These are phyloP conservation scores for Zhuliangozyma blackwelliae DNA, from an alignment of 1,139 yeast genomes.

Conservation along the genomic window DNA sequence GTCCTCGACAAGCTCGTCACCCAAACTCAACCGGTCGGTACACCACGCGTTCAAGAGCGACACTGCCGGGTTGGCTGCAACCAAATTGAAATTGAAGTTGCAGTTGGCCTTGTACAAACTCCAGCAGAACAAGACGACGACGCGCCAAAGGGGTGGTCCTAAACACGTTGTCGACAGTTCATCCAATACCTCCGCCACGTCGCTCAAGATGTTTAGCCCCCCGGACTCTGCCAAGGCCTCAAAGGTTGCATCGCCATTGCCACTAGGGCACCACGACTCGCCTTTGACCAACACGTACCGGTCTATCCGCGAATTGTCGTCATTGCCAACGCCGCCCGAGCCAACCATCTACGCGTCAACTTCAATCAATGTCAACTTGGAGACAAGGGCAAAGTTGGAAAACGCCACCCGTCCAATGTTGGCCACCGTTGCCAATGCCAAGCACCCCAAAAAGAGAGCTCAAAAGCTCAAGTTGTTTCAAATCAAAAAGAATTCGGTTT, in stretches of 20 bases:
- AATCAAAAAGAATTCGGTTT: conserved; percentile 28
- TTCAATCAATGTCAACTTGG: conserved; percentile 24
- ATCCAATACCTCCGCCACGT: conserved; percentile 1
- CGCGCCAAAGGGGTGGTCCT: conserved; percentile 1
- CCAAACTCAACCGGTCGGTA: conserved; percentile 1
- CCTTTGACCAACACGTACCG: background rate
- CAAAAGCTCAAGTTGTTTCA: conserved; percentile 29
- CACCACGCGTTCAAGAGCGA: conserved; percentile 14
- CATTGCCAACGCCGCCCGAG: conserved; percentile 18
- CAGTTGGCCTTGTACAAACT: conserved; percentile 78
- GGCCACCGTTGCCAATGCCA: conserved; percentile 19
- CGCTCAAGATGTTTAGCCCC: conserved; percentile 10
- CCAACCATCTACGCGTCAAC: conserved; percentile 13
- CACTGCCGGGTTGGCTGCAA: conserved; percentile 45
- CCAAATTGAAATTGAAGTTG: conserved; percentile 64
- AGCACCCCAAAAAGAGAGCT: conserved; percentile 9
- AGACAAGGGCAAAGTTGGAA: conserved; percentile 12
- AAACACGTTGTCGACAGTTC: background rate
- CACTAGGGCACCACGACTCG: too few species aligned
- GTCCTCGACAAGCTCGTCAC: conserved; percentile 3
- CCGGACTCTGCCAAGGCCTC: conserved; percentile 7
- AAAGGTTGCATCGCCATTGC: conserved; percentile 6
- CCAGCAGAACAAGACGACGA: conserved; percentile 18
- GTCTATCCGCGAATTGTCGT: conserved; percentile 2
- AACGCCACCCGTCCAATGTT: conserved; percentile 14